Percentiles rank a stretch among this genome's conserved stretches.
Conservation (phyloP, 495 filamentous ascomycete genomes). For the Darksidea phi region DNA sequence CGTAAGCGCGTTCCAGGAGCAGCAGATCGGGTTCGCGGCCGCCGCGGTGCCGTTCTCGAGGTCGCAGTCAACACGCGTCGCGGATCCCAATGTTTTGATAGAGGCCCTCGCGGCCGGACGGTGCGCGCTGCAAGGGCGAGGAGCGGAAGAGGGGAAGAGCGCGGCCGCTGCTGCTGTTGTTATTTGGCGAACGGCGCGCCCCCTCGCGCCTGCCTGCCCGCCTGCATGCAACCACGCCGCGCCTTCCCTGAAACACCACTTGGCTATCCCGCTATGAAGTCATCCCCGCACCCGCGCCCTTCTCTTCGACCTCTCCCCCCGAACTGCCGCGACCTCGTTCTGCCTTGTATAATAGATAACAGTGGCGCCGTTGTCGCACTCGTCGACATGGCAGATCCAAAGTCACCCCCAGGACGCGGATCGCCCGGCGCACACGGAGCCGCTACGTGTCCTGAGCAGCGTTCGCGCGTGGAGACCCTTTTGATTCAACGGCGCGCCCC, state of each 20-base stretch:
- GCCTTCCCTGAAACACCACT: background rate
- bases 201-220: background rate
- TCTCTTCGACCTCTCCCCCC: background rate
- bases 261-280: background rate
- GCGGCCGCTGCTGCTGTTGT: too few relatives aligned
- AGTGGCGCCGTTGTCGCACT: too few relatives aligned
- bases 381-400: too few relatives aligned
- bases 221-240: background rate
- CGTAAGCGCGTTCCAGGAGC: background rate
- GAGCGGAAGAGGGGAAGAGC: background rate
- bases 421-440: background rate
- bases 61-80: too few relatives aligned
- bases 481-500: background rate
- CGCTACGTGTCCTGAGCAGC: constrained; percentile 11
- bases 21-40: background rate
- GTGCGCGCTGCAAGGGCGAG: background rate
- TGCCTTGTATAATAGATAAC: too few relatives aligned
- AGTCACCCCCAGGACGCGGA: too few relatives aligned
- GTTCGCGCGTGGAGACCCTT: background rate
- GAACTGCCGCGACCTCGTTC: background rate
- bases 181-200: too few relatives aligned
- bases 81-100: too few relatives aligned
- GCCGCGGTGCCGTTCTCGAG: too few relatives aligned
- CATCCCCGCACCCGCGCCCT: background rate
- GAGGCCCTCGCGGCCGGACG: too few relatives aligned